A percentile compares a stretch with the other conserved stretches of the same genome.
Conservation (phyloP, 306 rosid species). For the Fragaria nilgerrensis region DNA sequence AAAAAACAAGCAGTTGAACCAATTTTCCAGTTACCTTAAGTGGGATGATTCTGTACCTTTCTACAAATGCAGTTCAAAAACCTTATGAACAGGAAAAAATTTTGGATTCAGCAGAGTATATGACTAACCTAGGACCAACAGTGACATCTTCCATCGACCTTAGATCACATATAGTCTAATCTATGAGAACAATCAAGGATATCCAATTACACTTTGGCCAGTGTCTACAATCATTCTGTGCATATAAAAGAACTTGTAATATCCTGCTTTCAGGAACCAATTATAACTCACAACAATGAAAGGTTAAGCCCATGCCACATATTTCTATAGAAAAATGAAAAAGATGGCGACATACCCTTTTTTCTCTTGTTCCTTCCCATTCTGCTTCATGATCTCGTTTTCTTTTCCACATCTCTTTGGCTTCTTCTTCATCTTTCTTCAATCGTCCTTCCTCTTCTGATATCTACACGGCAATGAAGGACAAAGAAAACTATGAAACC, state of each 20-base stretch:
- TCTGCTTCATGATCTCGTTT: constrained; percentile 97
- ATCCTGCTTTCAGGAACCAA: neutral
- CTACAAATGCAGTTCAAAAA: neutral
- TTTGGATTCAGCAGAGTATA: neutral
- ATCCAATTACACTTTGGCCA: neutral
- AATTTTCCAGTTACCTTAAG: neutral
- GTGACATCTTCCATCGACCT: neutral
- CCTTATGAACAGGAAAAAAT: too few relatives aligned
- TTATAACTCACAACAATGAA: neutral
- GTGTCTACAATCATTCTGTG: neutral
- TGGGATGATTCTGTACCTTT: neutral
- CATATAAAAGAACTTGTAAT: neutral
- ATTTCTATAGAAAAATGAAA: neutral
- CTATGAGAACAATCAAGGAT: neutral
- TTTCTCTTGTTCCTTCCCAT: constrained; percentile 99
- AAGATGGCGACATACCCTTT: constrained; percentile 66
- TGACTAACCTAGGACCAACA: neutral
- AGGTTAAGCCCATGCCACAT: neutral
- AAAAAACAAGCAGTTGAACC: neutral
- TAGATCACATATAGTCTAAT: neutral
- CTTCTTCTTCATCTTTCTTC: constrained; percentile 93
- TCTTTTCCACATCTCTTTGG: constrained; percentile 97
- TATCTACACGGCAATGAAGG: constrained; percentile 54
- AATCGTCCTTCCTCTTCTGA: constrained; percentile 99
- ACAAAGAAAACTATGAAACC: constrained; percentile 23